Evolutionary conservation across 2,329 filamentous ascomycete species (phyloP).

Genomic region (Clarireedia monteithiana): DNA sequence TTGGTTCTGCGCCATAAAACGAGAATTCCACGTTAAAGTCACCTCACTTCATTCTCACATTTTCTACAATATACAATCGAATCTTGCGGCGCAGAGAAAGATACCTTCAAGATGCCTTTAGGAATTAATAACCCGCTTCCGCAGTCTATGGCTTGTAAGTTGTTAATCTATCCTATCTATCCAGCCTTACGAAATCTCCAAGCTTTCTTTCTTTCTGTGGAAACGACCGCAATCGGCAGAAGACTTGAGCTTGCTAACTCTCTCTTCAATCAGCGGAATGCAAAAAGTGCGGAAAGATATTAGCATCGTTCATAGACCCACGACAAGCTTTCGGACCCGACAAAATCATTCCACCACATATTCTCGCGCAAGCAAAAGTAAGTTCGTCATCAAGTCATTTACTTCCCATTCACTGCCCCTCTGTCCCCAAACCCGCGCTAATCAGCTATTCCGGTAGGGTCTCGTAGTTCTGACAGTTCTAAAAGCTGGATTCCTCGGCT

Average conservation of each 20-base stretch:
- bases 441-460: constrained; percentile 39
- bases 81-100: not conserved
- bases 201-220: not conserved
- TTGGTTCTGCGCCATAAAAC: not conserved
- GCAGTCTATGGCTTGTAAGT: constrained; percentile 61
- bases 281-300: constrained; percentile 93
- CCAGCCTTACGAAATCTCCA: constrained; percentile 3
- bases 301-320: constrained; percentile 90
- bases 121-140: constrained; percentile 61
- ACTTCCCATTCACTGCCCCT: not conserved
- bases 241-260: constrained; percentile 9
- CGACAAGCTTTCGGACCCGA: constrained; percentile 90
- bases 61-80: not conserved
- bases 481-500: constrained; percentile 80
- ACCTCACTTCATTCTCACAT: not conserved
- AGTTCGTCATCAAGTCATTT: constrained; percentile 38
- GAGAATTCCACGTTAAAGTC: not conserved
- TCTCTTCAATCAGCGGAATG: constrained; percentile 66
- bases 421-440: not conserved
- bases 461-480: constrained; percentile 80
- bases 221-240: not conserved
- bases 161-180: constrained; percentile 8
- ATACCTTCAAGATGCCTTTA: constrained; percentile 34
- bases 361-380: constrained; percentile 94
- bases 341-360: constrained; percentile 87